Evolutionary conservation across 306 rosid genomes (phyloP).

Genomic region (Alnus glutinosa): DNA sequence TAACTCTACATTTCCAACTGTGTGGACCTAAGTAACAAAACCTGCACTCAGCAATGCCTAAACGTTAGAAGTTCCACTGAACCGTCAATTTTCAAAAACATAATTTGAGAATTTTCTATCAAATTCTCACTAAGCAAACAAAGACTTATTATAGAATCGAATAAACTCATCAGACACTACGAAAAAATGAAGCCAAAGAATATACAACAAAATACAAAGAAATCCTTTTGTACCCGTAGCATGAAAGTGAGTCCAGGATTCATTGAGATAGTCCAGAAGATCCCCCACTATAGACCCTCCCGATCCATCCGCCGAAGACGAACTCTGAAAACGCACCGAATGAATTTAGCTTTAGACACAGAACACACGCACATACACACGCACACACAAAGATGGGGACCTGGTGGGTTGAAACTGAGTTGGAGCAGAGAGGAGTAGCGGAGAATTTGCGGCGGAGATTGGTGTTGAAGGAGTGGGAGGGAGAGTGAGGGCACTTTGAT

Average conservation of each 20-base stretch:
- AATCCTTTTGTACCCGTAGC: conserved; percentile 62
- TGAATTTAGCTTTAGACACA: not conserved
- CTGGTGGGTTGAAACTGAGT: conserved; percentile 40
- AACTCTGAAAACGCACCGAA: conserved; percentile 35
- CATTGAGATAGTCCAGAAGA: conserved; percentile 80
- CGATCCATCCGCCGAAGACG: conserved; percentile 36
- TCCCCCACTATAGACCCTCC: conserved; percentile 65
- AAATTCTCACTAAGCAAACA: not conserved
- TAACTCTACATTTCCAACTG: no score
- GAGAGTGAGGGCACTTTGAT: conserved; percentile 21
- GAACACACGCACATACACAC: not conserved
- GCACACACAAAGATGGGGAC: conserved; percentile 14
- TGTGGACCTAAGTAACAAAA: no score
- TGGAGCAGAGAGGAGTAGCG: conserved; percentile 44
- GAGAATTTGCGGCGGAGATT: conserved; percentile 33
- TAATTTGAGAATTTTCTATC: not conserved
- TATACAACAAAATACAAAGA: not conserved
- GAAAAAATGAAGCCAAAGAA: not conserved
- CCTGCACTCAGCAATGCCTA: no score
- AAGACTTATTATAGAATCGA: not conserved
- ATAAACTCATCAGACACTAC: not conserved
- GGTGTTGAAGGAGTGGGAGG: conserved; percentile 1
- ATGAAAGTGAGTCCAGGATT: conserved; percentile 97
- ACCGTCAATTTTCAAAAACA: not conserved
- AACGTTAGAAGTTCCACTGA: not conserved